Conservation (phyloP, 2,329 filamentous ascomycete genomes). For the Cladorrhinum sp. region DNA sequence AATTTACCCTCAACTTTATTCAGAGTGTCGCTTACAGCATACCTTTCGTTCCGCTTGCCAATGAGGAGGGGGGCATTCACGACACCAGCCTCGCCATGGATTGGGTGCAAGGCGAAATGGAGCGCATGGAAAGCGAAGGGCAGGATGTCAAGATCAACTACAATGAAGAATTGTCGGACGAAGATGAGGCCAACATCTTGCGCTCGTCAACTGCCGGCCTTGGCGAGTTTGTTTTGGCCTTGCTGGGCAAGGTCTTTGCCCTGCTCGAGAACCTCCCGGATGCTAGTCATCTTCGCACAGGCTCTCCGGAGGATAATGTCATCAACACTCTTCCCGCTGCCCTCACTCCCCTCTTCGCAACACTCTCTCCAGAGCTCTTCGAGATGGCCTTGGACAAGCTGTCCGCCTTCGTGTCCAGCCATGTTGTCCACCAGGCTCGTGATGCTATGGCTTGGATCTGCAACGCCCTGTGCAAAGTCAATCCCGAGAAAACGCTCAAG, state of each 20-base stretch:
- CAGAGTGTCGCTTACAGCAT: constrained; percentile 96
- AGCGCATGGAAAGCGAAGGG: constrained; percentile 85
- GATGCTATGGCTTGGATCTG: constrained; percentile 99
- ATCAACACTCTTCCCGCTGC: constrained; percentile 93
- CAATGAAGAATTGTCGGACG: constrained; percentile 72
- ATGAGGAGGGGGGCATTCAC: constrained; percentile 63
- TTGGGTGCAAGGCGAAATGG: constrained; percentile 93
- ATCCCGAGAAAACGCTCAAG: constrained; percentile 88
- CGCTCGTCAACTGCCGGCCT: constrained; percentile 93
- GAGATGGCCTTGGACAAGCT: constrained; percentile 91
- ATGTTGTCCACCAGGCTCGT: constrained; percentile 93
- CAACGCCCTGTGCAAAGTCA: constrained; percentile 93
- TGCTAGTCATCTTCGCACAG: constrained; percentile 78
- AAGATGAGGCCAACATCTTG: constrained; percentile 82
- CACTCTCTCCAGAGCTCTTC: constrained; percentile 88
- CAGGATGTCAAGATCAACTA: constrained; percentile 85
- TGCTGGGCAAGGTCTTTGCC: constrained; percentile 92
- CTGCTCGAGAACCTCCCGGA: constrained; percentile 93
- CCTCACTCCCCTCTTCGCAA: constrained; percentile 83
- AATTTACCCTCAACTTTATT: constrained; percentile 91
- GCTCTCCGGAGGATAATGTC: constrained; percentile 93
- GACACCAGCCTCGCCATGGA: constrained; percentile 77
- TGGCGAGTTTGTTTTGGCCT: constrained; percentile 84
- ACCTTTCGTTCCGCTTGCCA: constrained; percentile 79
- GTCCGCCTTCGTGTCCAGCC: constrained; percentile 83